Evolutionary conservation across 192 early-diverging fungal genomes (phyloP), one percentile per base, ranked within the genome.

Genomic region (Entrophospora sp.): DNA sequence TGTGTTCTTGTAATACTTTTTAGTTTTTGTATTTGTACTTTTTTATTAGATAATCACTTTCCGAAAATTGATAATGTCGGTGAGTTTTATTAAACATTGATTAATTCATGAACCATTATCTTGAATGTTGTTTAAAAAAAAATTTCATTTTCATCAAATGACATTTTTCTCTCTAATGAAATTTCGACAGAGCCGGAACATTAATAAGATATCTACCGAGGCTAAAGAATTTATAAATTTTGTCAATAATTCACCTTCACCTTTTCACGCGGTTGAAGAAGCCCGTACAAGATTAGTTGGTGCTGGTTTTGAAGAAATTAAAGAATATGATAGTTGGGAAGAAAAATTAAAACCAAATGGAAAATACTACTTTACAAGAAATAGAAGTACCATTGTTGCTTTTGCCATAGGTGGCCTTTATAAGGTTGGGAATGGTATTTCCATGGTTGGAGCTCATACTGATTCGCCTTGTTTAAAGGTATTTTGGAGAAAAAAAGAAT

Each of bases 381-480:
- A 98, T 79, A 83, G 81, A 38, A 87, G 83, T 10, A 80, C 89
- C 8, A 77, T 96, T 30, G 84, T 95, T 52, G 93, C 94, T 4
- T 98, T 98, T 82, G 88, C 87, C 12, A 89, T 98, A 31, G 96
- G 96, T 63, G 90, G 91, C 55, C 81, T 88, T 67, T 92, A 88
- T 66, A 77, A 80, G 46, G 77, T 87, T 28, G 89, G 89, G 16
- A 91, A 91, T 56, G 92, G 93, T 14, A 86, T 95, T 61, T 85
- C 90, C 25, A 90, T 94, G 35, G 81, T 97, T 38, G 96, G 89
- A 37, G 95, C 96, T 2, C 96, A 98, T 73, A 94, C 95, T 20
- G 96, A 98, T 74, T 94, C 91, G n/a, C 96, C 96, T n/a, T 96
- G 95, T 74, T 77, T 96, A 57, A 98, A 93, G 81, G n/a, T n/a